Base-by-base conservation (phyloP, 176 grass and related monocot genomes). In the Oryza punctata region DNA sequence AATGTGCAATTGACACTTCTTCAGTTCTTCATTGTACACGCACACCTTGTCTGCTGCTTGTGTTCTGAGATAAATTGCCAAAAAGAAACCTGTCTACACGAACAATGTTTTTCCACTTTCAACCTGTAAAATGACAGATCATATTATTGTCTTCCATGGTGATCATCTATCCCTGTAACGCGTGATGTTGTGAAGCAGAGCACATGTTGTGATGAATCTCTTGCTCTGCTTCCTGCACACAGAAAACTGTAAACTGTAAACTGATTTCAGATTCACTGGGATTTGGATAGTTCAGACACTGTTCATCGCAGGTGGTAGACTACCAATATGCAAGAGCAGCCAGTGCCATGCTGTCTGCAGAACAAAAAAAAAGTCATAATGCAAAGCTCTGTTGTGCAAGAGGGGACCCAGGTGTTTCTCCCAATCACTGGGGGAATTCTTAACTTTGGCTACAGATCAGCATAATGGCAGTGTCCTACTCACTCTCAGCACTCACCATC, bases 401-500 rank as follows among this genome's bases (percentile, higher is more conserved):
- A 76, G 10, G 67, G 29, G 82, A 77, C 30, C 59, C 63, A 76
- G 46, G 61, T 69, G 68, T 30, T 60, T 61, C 81, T 84, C 69
- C 59, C 33, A 67, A 41, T 10, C 69, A 79, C 21, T 11, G 67
- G 84, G 45, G 81, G 47, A 8, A 38, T 59, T 65, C 75, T 63
- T 46, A 79, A 84, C 85, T 69, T 75, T 75, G 35, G 78, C 11
- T 44, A 26, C 68, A 73, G 21, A 38, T 38, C 37, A 63, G 7
- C 60, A 77, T 54, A 54, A 54, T 68, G 68, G 81, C 60, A 37
- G 15, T 65, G 80, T 67, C 67, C 86, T 72, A 28, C 70, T 78
- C 18, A 54, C 33, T 44, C 82, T 70, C 74, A 63, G 11, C 50
- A 11, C 66, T 85, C 74, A 19, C 74, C 65, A 63, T 84, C 72